Percentiles rank a stretch among this genome's conserved stretches.
phyloP scores from a whole-genome alignment of 2,329 filamentous ascomycete species.

The Cadophora sp. region DNA sequence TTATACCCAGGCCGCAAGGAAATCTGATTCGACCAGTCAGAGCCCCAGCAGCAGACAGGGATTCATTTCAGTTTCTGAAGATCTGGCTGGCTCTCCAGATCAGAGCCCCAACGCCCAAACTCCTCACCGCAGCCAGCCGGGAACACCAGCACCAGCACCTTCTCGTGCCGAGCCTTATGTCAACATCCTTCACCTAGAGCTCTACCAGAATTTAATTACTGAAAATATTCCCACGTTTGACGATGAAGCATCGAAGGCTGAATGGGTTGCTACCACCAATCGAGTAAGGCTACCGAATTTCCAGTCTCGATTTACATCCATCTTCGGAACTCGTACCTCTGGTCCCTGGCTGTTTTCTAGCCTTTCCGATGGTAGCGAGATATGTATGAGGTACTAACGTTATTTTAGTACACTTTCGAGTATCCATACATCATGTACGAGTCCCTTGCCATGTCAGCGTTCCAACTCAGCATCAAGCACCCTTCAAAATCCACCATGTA shows the following conservation, averaged over 20 bases:
- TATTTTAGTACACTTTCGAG: slow-evolving; percentile 25
- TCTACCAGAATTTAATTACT: slow-evolving; percentile 38
- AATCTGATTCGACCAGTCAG: slow-evolving; percentile 2
- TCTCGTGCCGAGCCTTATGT: slow-evolving; percentile 23
- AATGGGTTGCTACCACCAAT: slow-evolving; percentile 10
- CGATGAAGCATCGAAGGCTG: slow-evolving; percentile 3
- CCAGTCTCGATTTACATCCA: not conserved
- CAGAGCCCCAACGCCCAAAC: not conserved
- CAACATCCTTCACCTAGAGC: slow-evolving; percentile 47
- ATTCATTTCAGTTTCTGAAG: not conserved
- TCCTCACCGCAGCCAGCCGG: not conserved
- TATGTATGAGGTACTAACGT: not conserved
- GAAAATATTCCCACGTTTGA: not conserved
- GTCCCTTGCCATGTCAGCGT: slow-evolving; percentile 44
- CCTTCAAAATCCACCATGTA: slow-evolving; percentile 37
- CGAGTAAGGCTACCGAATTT: not conserved
- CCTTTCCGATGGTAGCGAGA: not conserved
- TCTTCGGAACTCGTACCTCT: not conserved
- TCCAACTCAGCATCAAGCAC: slow-evolving; percentile 42
- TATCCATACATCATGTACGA: slow-evolving; percentile 45
- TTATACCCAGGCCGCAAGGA: slow-evolving; percentile 15
- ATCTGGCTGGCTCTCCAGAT: not conserved
- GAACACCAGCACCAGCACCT: slow-evolving; percentile 1
- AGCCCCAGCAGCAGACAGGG: slow-evolving; percentile 3
- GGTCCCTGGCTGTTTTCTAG: not conserved